These are phyloP conservation scores for Centaurea solstitialis DNA, from an alignment of 129 eudicot species.

Conservation along the genomic window DNA sequence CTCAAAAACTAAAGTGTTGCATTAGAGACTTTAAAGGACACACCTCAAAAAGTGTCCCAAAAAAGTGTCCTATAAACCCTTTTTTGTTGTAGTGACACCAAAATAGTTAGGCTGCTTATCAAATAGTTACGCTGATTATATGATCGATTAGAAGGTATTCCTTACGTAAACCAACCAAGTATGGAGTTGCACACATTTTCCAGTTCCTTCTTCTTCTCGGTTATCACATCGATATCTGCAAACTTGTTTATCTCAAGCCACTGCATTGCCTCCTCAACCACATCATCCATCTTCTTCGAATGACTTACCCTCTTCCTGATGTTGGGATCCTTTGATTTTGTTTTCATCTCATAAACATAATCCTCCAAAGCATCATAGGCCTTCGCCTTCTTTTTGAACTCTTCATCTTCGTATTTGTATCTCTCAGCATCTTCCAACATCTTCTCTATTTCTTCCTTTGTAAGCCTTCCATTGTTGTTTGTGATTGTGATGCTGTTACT, in stretches of 20 bases:
- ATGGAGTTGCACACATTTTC: background rate
- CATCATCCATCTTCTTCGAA: conserved; percentile 3
- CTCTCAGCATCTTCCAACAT: conserved; percentile 1
- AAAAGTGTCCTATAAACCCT: too few relatives aligned
- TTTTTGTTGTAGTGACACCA: too few relatives aligned
- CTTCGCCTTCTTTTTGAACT: conserved; percentile 2
- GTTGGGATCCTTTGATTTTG: background rate
- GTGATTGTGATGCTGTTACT: conserved; percentile 3
- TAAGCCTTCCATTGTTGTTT: background rate
- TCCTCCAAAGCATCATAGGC: conserved; percentile 15
- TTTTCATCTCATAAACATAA: background rate
- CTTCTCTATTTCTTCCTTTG: background rate
- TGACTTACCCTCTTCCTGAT: background rate
- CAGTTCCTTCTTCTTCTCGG: background rate
- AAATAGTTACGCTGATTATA: too few relatives aligned
- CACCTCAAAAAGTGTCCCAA: too few relatives aligned
- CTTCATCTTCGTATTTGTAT: background rate
- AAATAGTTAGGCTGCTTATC: too few relatives aligned
- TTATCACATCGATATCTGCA: background rate
- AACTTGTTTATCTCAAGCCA: conserved; percentile 10
- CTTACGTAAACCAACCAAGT: background rate
- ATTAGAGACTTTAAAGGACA: too few relatives aligned
- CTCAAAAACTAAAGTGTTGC: too few relatives aligned
- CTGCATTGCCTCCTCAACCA: background rate
- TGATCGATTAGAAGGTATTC: too few relatives aligned